Evolutionary conservation across 441 rosid genomes (phyloP).

Genomic region (Omphalea diandra): DNA sequence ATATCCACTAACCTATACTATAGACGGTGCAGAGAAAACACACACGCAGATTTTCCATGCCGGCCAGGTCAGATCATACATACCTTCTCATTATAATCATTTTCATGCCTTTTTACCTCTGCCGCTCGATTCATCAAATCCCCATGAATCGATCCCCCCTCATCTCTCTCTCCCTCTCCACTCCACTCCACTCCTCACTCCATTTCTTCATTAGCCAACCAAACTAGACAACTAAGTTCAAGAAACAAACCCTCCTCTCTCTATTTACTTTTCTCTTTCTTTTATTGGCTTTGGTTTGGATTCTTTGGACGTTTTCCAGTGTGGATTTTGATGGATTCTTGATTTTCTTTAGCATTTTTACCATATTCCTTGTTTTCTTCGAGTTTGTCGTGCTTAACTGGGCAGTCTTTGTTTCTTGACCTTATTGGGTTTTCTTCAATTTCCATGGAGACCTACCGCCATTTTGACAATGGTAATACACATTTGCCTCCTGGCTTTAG

Average conservation of each 20-base stretch:
- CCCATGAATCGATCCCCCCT: constrained; percentile 31
- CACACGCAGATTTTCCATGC: constrained; percentile 39
- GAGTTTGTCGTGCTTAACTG: background rate
- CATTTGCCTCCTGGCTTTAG: constrained; percentile 89
- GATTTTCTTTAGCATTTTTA: constrained; percentile 6
- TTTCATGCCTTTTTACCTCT: constrained; percentile 31
- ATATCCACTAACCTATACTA: constrained; percentile 28
- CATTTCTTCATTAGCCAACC: too few relatives aligned
- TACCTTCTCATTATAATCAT: constrained; percentile 29
- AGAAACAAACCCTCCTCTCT: background rate
- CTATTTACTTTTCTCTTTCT: too few relatives aligned
- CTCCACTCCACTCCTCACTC: too few relatives aligned
- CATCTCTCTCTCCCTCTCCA: background rate
- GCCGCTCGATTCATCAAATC: constrained; percentile 53
- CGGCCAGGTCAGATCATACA: constrained; percentile 27
- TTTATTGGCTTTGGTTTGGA: too few relatives aligned
- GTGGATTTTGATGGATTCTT: background rate
- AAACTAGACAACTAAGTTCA: background rate
- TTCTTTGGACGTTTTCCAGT: background rate
- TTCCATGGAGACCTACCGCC: constrained; percentile 43
- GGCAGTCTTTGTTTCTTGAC: constrained; percentile 14
- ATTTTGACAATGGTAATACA: constrained; percentile 44
- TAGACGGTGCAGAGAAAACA: constrained; percentile 42
- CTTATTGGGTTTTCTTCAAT: background rate
- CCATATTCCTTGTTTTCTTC: background rate